Evolutionary conservation across 177 flowering plant genomes (phyloP), one percentile per base, ranked within the genome.

Genomic region (Tripterygium wilfordii): DNA sequence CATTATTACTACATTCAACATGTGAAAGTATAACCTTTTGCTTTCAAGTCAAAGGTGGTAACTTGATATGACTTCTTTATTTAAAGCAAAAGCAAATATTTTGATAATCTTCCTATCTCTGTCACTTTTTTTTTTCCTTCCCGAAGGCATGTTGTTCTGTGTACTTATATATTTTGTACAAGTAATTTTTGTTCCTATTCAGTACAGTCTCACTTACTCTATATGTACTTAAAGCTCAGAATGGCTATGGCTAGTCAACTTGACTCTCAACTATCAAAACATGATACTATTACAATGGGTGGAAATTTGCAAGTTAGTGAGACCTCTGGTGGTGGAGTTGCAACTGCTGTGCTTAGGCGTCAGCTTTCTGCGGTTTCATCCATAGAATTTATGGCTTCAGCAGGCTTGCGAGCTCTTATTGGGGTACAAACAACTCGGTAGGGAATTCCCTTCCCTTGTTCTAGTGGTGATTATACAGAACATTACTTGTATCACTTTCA

Each of bases 241-340:
- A 87, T 94, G 96, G 79, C 77, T 33, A 94, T 87, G 96, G 41
- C 83, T 31, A 86, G 78, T 72, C 74, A 83, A 64, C 72, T 85
- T 45, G 90, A 87, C 22, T 80, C 97, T 37, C 85, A 81, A 52
- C 51, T 94, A 66, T 89, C 99, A 37, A 87, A 94, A 64, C 44
- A 70, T 43, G 74, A 58, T 45, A 53, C 65, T 35, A 29, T 94
- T 54, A 79, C 78, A 14, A 26, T 94, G 51, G 90, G 96, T 61
- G 99, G 97, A 43, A 79, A 78, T 69, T 51, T 94, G 64, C 76
- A 67, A 44, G 99, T 87, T 20, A 68, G 42, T 33, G 91, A 80
- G 41, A 65, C 71, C 36, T 50, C 78, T 51, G 97, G 97, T 28
- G 86, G 82, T 53, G 88, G 84, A 53, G 82, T 75, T 51, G 95